Evolutionary conservation across 1,139 yeast genomes (phyloP).

Genomic region (Pichia sp.): DNA sequence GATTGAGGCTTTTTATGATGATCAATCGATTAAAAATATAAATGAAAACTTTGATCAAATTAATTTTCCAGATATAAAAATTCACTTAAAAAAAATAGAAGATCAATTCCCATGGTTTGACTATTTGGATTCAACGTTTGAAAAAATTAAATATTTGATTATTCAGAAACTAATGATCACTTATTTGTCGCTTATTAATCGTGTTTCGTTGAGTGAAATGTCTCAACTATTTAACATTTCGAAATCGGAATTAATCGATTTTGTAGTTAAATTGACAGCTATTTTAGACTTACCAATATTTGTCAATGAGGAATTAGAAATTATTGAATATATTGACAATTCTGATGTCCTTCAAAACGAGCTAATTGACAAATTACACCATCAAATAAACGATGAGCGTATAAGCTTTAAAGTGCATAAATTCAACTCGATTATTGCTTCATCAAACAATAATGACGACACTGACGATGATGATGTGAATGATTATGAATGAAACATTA

Average conservation of each 20-base stretch:
- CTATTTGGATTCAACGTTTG: not conserved
- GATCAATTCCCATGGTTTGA: conserved; percentile 5
- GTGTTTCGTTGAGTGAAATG: conserved; percentile 18
- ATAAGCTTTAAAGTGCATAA: conserved; percentile 9
- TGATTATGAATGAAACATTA: not conserved
- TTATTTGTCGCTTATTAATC: conserved; percentile 20
- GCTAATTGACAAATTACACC: not conserved
- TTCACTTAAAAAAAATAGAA: not conserved
- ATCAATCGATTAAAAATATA: not conserved
- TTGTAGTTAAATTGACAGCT: conserved; percentile 14
- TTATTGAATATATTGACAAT: conserved; percentile 6
- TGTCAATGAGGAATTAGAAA: conserved; percentile 14
- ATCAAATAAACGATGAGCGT: conserved; percentile 13
- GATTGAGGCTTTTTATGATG: conserved; percentile 7
- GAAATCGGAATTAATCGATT: conserved; percentile 7
- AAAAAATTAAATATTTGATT: not conserved
- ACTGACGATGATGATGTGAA: not conserved
- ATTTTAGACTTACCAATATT: conserved; percentile 21
- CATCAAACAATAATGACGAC: not conserved
- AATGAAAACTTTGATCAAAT: not conserved
- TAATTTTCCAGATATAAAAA: not conserved
- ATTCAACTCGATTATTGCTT: conserved; percentile 2
- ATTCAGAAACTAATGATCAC: conserved; percentile 16
- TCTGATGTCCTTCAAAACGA: not conserved
- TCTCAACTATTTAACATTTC: conserved; percentile 15